These are phyloP conservation scores for Ogataea kodamae DNA, from an alignment of 805 yeast genomes.

Conservation along the genomic window DNA sequence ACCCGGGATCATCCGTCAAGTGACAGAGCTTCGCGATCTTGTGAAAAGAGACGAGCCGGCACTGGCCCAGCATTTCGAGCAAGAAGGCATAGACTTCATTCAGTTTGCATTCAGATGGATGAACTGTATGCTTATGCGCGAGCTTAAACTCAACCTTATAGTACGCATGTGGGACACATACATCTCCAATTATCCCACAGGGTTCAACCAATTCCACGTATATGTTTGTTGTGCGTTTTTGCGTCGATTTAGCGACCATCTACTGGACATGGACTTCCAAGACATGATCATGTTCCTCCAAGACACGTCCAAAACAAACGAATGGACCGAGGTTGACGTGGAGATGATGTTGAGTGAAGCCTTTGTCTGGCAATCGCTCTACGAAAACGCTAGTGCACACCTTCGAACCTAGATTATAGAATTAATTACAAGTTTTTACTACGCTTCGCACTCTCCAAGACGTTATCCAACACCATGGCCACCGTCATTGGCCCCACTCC, in stretches of 20 bases:
- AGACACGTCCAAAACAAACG: constrained; percentile 71
- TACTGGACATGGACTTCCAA: constrained; percentile 87
- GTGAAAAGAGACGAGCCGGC: constrained; percentile 76
- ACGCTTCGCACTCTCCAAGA: constrained; percentile 64
- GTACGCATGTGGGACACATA: constrained; percentile 99
- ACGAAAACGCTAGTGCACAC: constrained; percentile 87
- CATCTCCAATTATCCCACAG: constrained; percentile 66
- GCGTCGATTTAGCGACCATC: constrained; percentile 76
- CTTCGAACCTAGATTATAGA: constrained; percentile 38
- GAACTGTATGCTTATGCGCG: constrained; percentile 97
- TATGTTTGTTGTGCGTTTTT: constrained; percentile 97
- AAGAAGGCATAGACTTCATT: constrained; percentile 86
- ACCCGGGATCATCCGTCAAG: constrained; percentile 94
- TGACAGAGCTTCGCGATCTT: constrained; percentile 69
- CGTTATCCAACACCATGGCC: constrained; percentile 88
- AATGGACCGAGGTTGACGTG: constrained; percentile 86
- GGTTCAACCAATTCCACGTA: constrained; percentile 89
- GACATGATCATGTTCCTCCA: constrained; percentile 90
- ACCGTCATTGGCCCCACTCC: constrained; percentile 99
- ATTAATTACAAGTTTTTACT: constrained; percentile 2
- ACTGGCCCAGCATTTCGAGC: constrained; percentile 67
- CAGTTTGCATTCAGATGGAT: constrained; percentile 98
- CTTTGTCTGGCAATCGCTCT: constrained; percentile 91
- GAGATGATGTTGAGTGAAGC: constrained; percentile 94
- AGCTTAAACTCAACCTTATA: constrained; percentile 69